Evolutionary conservation across 805 yeast species (phyloP).

Genomic region (Wickerhamiella brachini): DNA sequence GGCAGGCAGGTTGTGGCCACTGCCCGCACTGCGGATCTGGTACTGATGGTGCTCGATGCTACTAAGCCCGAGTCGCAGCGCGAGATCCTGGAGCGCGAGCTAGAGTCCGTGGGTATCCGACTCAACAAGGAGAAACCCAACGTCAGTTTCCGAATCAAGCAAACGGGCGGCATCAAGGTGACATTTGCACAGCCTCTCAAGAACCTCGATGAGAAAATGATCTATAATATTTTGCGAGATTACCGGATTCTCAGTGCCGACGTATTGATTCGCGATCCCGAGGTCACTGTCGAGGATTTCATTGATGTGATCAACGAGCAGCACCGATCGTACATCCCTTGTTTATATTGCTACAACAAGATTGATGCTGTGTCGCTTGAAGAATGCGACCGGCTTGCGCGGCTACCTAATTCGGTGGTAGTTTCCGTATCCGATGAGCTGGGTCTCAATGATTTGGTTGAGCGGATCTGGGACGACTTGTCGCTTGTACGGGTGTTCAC

Average conservation of each 20-base stretch:
- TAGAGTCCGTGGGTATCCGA: slow-evolving; percentile 89
- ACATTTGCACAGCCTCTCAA: slow-evolving; percentile 73
- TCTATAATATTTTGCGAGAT: slow-evolving; percentile 64
- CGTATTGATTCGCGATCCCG: slow-evolving; percentile 76
- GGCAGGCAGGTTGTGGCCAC: slow-evolving; percentile 96
- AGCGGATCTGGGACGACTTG: slow-evolving; percentile 85
- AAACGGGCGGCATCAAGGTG: slow-evolving; percentile 83
- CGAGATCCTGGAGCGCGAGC: slow-evolving; percentile 69
- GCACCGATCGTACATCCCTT: slow-evolving; percentile 78
- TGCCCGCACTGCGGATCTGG: slow-evolving; percentile 85
- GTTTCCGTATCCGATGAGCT: slow-evolving; percentile 83
- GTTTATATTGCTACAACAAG: slow-evolving; percentile 89
- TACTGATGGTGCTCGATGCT: slow-evolving; percentile 89
- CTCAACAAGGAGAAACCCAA: slow-evolving; percentile 72
- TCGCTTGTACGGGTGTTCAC: slow-evolving; percentile 72
- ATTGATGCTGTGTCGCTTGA: slow-evolving; percentile 90
- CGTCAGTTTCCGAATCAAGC: slow-evolving; percentile 62
- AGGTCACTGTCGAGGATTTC: slow-evolving; percentile 81
- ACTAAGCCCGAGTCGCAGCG: slow-evolving; percentile 88
- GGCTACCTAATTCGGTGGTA: slow-evolving; percentile 85
- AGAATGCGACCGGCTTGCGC: slow-evolving; percentile 83
- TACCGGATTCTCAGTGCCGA: slow-evolving; percentile 89
- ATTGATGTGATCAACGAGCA: slow-evolving; percentile 82
- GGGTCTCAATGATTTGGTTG: slow-evolving; percentile 77
- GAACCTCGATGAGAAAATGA: slow-evolving; percentile 65